Percentiles rank a stretch among this genome's conserved stretches.
phyloP scores from a whole-genome alignment of 179 eudicot genomes.

The Patellifolia procumbens region DNA sequence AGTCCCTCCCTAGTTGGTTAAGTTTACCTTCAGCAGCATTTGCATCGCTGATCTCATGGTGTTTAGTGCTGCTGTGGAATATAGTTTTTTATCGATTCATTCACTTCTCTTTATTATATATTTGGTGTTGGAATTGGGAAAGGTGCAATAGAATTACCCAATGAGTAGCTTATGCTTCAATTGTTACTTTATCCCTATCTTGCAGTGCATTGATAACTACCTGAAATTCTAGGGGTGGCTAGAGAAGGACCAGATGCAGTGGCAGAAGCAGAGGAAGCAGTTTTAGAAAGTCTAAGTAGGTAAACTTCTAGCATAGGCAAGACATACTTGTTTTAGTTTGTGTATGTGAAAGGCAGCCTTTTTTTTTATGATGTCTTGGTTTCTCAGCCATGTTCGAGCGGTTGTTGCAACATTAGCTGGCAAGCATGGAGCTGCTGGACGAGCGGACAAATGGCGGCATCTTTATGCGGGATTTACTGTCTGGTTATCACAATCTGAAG shows the following conservation, averaged over 20 bases:
- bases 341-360: constrained; percentile 13
- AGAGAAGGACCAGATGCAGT: constrained; percentile 74
- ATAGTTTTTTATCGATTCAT: background rate
- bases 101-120: background rate
- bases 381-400: constrained; percentile 72
- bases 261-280: constrained; percentile 68
- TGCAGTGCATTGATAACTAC: constrained; percentile 32
- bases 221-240: constrained; percentile 50
- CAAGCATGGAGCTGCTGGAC: constrained; percentile 72
- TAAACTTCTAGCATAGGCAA: constrained; percentile 24
- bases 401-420: constrained; percentile 92
- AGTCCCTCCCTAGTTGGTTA: background rate
- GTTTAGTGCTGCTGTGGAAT: background rate
- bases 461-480: constrained; percentile 85
- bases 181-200: constrained; percentile 1
- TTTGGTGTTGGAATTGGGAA: background rate
- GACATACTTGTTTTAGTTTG: constrained; percentile 12
- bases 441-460: constrained; percentile 71
- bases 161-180: background rate
- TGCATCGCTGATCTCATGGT: background rate
- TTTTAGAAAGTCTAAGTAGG: constrained; percentile 93
- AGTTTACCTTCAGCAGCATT: background rate
- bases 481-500: constrained; percentile 82
- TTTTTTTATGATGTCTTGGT: constrained; percentile 3
- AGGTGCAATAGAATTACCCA: background rate